Percentiles rank a stretch among this genome's conserved stretches.
Conservation (phyloP, 768 basidiomycete species). For the Mycena galericulata region DNA sequence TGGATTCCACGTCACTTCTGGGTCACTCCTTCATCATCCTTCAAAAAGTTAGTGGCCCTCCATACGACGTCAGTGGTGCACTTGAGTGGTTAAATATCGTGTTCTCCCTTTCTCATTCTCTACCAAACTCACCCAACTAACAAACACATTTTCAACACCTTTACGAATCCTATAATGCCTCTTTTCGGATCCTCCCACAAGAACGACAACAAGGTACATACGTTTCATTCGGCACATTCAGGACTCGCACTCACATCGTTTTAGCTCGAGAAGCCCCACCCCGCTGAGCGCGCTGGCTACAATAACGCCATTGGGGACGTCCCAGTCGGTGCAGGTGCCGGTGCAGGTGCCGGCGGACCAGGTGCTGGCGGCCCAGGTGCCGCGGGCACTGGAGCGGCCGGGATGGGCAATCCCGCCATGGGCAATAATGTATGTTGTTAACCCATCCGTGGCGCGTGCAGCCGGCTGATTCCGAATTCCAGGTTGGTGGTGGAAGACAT, state of each 20-base stretch:
- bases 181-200: slow-evolving; percentile 15
- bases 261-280: slow-evolving; percentile 20
- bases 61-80: slow-evolving; percentile 18
- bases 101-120: neutral
- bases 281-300: neutral
- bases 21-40: neutral
- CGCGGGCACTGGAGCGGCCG: neutral
- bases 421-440: slow-evolving; percentile 1
- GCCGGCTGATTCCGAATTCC: neutral
- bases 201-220: slow-evolving; percentile 16
- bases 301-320: neutral
- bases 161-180: slow-evolving; percentile 16
- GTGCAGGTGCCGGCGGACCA: neutral
- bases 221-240: too few relatives aligned
- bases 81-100: slow-evolving; percentile 1
- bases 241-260: neutral
- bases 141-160: slow-evolving; percentile 1
- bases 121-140: neutral
- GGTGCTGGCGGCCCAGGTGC: neutral
- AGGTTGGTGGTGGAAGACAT: slow-evolving; percentile 16
- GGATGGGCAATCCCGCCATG: slow-evolving; percentile 11
- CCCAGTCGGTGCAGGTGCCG: neutral
- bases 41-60: neutral
- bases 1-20: slow-evolving; percentile 1
- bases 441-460: neutral